Base-by-base conservation (phyloP, 352 stramenopile genomes). In the Pythium scleroteichum region DNA sequence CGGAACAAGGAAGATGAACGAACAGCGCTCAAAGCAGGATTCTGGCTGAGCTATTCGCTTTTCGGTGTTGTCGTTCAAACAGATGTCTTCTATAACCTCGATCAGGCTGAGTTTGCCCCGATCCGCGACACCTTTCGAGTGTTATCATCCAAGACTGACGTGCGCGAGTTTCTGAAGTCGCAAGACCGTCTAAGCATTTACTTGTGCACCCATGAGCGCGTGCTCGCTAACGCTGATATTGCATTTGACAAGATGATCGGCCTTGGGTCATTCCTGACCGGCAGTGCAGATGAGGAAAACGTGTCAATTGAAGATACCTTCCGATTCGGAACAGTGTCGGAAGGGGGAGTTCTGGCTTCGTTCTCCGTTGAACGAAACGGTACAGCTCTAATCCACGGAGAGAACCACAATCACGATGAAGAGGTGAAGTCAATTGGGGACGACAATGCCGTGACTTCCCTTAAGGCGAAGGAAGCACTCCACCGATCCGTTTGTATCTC, bases 61-160 rank as follows among this genome's bases (percentile, higher is more conserved):
- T 94, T 94, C 51, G 83, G 88, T 33, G 73, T 94, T 14, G 78
- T 94, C 16, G 82, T 94, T 8, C 85, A 91, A 50, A 94, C 82
- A 0, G 83, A 93, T 45, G 71, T 92, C 23, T 94, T 94, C 27
- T 68, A 76, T 47, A 75, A 88, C 50, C 63, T 93, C 6, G 60
- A 73, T 4, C 29, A 55, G 9, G 69, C 79, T 3, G 73, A 87
- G 27, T 94, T 94, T 56, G 64, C 75, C 12, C 58, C 80, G 3
- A 90, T 94, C 44, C 80, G 78, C 16, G 84, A 92, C 53, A 85
- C 66, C 47, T 94, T 94, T 38, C 80, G 83, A 5, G 68, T 93
- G 33, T 65, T 72, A 50, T 88, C 73, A 49, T 90, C 64, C 39
- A 14, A 76, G 13, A 50, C 72, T 9, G 77, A 92, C 29, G 42